Conservation (phyloP, 176 grass and related monocot genomes). For the Rhynchospora breviuscula region DNA sequence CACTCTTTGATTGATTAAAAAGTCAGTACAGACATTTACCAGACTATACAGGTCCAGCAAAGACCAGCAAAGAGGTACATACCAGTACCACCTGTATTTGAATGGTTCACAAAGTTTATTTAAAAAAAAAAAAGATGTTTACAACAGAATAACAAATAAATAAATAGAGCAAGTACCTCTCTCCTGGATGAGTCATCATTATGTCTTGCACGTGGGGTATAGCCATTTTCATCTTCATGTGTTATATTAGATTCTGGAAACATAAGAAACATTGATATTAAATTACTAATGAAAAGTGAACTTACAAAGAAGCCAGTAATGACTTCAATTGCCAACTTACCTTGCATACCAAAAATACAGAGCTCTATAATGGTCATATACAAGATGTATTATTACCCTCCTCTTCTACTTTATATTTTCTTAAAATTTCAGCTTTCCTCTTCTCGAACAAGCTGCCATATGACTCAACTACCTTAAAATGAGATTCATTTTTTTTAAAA, state of each 20-base stretch:
- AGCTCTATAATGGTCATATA: not conserved
- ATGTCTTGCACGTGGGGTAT: conserved; percentile 22
- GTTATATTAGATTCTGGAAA: conserved; percentile 47
- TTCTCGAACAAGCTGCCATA: conserved; percentile 10
- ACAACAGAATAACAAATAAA: not conserved
- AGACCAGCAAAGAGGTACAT: not conserved
- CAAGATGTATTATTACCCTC: conserved; percentile 12
- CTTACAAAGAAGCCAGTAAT: not conserved
- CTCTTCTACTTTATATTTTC: not conserved
- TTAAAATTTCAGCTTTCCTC: not conserved
- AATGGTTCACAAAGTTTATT: conserved; percentile 3
- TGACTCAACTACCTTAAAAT: not conserved
- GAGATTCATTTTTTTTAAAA: not conserved
- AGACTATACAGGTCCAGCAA: not conserved
- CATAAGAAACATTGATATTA: not conserved
- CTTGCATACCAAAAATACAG: not conserved
- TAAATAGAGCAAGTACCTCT: conserved; percentile 46
- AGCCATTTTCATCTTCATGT: conserved; percentile 26
- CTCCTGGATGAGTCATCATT: conserved; percentile 22
- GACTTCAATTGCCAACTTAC: not conserved
- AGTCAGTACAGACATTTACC: not conserved
- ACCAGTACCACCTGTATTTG: not conserved
- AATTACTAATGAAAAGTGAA: not conserved
- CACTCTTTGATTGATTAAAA: not conserved
- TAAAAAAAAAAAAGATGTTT: not conserved